Evolutionary conservation across 2,329 filamentous ascomycete species (phyloP).

Genomic region (Fusarium concolor): DNA sequence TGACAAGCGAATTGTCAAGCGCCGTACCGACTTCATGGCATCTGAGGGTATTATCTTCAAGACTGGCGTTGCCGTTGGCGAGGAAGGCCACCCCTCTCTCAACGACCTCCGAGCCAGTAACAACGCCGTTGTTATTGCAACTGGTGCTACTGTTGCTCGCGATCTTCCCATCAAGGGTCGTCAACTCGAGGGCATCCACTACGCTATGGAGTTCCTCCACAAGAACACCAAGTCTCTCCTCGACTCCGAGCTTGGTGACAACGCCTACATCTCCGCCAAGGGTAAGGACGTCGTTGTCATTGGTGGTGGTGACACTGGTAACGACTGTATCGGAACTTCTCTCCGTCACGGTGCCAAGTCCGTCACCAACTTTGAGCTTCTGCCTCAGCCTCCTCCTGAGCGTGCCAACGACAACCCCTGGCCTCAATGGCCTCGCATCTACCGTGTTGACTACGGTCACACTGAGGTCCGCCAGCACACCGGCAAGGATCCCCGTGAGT

Average conservation of each 20-base stretch:
- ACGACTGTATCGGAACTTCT: slow-evolving; percentile 97
- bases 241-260: slow-evolving; percentile 87
- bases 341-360: slow-evolving; percentile 96
- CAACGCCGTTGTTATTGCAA: slow-evolving; percentile 90
- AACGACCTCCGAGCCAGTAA: slow-evolving; percentile 77
- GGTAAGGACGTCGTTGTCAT: slow-evolving; percentile 97
- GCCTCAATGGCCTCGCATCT: slow-evolving; percentile 98
- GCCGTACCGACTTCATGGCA: slow-evolving; percentile 94
- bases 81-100: slow-evolving; percentile 72
- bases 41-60: slow-evolving; percentile 87
- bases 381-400: slow-evolving; percentile 91
- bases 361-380: slow-evolving; percentile 94
- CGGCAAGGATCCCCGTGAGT: slow-evolving; percentile 95
- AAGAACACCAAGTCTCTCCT: slow-evolving; percentile 98
- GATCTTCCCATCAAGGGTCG: slow-evolving; percentile 92
- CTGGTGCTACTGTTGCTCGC: slow-evolving; percentile 91
- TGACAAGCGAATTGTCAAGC: slow-evolving; percentile 96
- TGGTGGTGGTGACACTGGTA: slow-evolving; percentile 96
- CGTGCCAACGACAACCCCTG: slow-evolving; percentile 95
- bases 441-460: slow-evolving; percentile 98
- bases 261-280: slow-evolving; percentile 91
- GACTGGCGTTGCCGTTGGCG: slow-evolving; percentile 81
- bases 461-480: slow-evolving; percentile 95
- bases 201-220: slow-evolving; percentile 97
- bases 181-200: slow-evolving; percentile 90